A percentile compares a stretch with the other conserved stretches of the same genome.
phyloP scores from a whole-genome alignment of 2,329 filamentous ascomycete genomes.

The Alternaria sp. region DNA sequence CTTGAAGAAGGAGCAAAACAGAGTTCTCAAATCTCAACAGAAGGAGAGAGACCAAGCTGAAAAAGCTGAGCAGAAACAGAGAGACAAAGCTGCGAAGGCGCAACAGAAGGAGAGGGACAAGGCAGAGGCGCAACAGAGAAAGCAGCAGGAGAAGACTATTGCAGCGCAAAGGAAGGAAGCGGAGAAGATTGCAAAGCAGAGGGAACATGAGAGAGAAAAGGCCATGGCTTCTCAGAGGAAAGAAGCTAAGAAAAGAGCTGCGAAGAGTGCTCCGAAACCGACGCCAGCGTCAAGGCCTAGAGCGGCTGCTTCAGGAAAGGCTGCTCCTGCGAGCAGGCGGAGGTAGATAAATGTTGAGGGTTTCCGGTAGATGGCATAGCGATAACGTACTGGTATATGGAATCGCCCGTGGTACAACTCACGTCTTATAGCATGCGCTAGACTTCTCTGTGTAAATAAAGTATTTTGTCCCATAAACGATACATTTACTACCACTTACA shows the following conservation, averaged over 20 bases:
- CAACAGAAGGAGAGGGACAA: background rate
- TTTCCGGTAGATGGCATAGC: background rate
- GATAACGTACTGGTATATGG: background rate
- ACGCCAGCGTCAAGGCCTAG: background rate
- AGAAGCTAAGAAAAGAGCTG: background rate
- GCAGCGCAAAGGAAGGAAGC: background rate
- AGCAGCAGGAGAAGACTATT: background rate
- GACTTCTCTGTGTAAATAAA: background rate
- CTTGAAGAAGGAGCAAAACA: slow-evolving; percentile 1
- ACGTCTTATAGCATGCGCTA: background rate
- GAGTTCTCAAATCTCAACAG: background rate
- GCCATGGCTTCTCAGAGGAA: background rate
- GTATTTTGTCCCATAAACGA: background rate
- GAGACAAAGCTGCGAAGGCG: background rate
- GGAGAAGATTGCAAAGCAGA: background rate
- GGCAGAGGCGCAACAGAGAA: background rate
- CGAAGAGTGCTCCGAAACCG: slow-evolving; percentile 1
- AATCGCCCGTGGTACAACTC: background rate
- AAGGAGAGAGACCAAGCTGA: background rate
- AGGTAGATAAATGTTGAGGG: background rate
- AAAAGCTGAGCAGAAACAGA: slow-evolving; percentile 1
- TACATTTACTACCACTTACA: background rate
- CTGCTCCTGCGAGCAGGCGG: background rate
- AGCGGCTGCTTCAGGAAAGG: background rate
- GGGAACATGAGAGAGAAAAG: background rate